Evolutionary conservation across 2,329 filamentous ascomycete species (phyloP).

Genomic region (Pestalotiopsis sp.): DNA sequence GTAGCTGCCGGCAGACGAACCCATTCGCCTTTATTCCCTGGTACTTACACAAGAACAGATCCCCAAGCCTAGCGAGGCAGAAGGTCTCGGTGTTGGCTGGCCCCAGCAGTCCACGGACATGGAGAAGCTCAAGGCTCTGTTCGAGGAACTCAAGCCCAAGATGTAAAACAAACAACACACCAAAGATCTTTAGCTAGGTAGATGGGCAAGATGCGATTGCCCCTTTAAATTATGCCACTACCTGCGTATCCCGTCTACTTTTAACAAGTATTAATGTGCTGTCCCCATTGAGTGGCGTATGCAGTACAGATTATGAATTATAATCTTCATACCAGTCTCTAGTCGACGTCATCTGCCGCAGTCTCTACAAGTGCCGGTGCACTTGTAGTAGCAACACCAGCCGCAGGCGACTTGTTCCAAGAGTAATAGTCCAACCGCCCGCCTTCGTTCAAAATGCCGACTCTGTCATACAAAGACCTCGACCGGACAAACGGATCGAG

Average conservation of each 20-base stretch:
- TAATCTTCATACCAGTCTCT: slow-evolving; percentile 16
- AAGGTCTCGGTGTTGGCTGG: slow-evolving; percentile 84
- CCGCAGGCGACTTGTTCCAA: slow-evolving; percentile 21
- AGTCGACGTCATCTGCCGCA: slow-evolving; percentile 50
- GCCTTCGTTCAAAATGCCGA: slow-evolving; percentile 67
- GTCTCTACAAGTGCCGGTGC: slow-evolving; percentile 33
- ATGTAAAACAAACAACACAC: slow-evolving; percentile 49
- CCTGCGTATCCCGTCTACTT: not conserved
- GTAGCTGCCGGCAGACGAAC: not conserved
- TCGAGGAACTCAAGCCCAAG: slow-evolving; percentile 86
- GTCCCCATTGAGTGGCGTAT: not conserved
- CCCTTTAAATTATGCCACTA: not conserved
- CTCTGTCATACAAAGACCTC: slow-evolving; percentile 81
- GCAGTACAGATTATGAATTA: not conserved
- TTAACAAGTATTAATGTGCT: not conserved
- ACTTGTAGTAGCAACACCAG: slow-evolving; percentile 22
- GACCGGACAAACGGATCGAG: slow-evolving; percentile 87
- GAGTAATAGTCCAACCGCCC: slow-evolving; percentile 76
- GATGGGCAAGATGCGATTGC: not conserved
- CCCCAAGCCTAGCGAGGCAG: slow-evolving; percentile 83
- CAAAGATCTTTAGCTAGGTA: not conserved
- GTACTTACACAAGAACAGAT: slow-evolving; percentile 58
- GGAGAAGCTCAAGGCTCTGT: slow-evolving; percentile 77
- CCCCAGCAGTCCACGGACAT: slow-evolving; percentile 76
- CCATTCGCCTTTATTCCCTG: slow-evolving; percentile 10